Conservation (phyloP, 768 basidiomycete species). For the Serendipita sp. region DNA sequence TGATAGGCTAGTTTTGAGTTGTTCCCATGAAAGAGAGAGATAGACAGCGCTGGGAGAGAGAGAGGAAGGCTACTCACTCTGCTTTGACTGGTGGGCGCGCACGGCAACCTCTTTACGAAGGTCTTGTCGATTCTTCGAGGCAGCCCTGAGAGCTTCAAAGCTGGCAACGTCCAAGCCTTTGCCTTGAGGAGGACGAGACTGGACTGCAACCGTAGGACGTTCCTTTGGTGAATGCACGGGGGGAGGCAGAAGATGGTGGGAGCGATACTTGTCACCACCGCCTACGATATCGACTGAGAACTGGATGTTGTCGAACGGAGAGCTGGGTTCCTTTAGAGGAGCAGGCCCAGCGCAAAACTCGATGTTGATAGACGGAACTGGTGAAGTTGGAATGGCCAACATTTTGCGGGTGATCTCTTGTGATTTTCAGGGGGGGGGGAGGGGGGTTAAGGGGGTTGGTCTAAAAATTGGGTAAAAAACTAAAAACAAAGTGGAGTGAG, state of each 20-base stretch:
- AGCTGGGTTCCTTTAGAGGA: not conserved
- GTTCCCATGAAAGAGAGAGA: too few relatives aligned
- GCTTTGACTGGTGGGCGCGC: conserved; percentile 56
- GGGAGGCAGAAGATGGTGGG: conserved; percentile 28
- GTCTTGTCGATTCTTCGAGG: conserved; percentile 21
- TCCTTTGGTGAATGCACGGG: conserved; percentile 28
- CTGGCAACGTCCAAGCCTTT: conserved; percentile 44
- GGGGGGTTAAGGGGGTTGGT: not conserved
- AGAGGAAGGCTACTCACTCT: conserved; percentile 32
- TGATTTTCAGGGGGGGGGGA: not conserved
- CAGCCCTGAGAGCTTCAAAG: conserved; percentile 31
- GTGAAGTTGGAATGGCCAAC: not conserved
- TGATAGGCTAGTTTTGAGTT: too few relatives aligned
- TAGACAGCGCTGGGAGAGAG: not conserved
- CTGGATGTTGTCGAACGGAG: not conserved
- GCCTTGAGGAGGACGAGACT: conserved; percentile 20
- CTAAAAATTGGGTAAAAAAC: not conserved
- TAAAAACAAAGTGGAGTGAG: not conserved
- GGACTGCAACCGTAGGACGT: conserved; percentile 17
- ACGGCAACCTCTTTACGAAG: conserved; percentile 60
- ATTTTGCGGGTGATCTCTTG: not conserved
- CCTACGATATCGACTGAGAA: conserved; percentile 16
- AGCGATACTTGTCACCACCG: conserved; percentile 28
- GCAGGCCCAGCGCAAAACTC: not conserved
- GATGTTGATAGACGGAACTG: not conserved